Percentiles rank a stretch among this genome's conserved stretches.
Conservation (phyloP, 306 rosid species). For the Dryas octopetala region DNA sequence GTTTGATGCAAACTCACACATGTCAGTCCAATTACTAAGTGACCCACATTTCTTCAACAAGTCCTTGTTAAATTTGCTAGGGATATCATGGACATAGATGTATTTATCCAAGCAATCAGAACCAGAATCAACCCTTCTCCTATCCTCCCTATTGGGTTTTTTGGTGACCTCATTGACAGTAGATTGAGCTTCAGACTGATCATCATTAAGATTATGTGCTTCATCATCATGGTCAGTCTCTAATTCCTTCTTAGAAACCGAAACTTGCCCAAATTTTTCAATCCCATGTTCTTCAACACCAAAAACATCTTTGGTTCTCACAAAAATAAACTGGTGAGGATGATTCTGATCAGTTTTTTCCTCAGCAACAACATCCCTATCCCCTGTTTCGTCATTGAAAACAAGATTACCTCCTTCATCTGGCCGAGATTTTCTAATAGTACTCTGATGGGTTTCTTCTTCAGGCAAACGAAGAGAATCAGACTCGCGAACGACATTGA, state of each 20-base stretch:
- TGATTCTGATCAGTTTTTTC: no score
- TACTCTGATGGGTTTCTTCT: no score
- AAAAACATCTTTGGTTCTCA: constrained; percentile 3
- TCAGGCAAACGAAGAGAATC: not conserved
- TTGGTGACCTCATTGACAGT: not conserved
- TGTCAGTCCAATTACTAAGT: constrained; percentile 42
- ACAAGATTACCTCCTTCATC: not conserved
- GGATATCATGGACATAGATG: constrained; percentile 42
- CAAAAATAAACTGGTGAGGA: not conserved
- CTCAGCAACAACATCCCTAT: not conserved
- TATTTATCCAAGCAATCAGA: constrained; percentile 35
- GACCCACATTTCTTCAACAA: constrained; percentile 27
- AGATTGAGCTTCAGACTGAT: not conserved
- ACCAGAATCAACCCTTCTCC: not conserved
- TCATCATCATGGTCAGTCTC: not conserved
- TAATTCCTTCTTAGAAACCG: not conserved
- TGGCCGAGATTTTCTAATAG: no score
- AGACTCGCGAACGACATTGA: not conserved
- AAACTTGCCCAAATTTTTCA: not conserved
- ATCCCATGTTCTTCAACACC: not conserved
- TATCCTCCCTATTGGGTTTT: not conserved
- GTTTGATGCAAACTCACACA: constrained; percentile 36
- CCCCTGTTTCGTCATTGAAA: constrained; percentile 10
- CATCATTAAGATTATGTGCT: not conserved
- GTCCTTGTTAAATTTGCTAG: constrained; percentile 36